Base-by-base conservation (phyloP, 768 basidiomycete species). In the Symmetrospora coprosmae region DNA sequence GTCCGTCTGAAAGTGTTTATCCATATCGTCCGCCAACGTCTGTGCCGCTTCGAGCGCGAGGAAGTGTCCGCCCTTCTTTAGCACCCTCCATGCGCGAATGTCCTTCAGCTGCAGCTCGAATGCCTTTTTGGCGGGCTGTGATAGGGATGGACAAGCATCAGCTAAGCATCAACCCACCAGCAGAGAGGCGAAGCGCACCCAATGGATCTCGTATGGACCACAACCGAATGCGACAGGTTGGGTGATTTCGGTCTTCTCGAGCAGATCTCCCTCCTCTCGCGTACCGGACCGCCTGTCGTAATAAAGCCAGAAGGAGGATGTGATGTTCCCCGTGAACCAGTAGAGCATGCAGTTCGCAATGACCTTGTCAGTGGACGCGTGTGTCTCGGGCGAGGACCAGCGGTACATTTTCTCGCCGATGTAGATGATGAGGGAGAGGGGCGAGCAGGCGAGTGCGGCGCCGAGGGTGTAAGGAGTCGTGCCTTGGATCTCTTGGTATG, bases 361-460 rank as follows among this genome's bases (percentile, higher is more conserved):
- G 31, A 63, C 43, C 17, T 39, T 41, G 23, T 58, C 55, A 17
- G 43, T 27, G n/a, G 60, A 43, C 14, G 60, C 39, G n/a, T 58
- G 59, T 9, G 60, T 62, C 23, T 40, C 14, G 13, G 61, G 61
- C 2, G 61, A 60, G 11, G 41, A 46, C 61, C 61, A 63, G 19
- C 61, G 60, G 46, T 63, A 63, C 13, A 63, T 35, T 30, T 63
- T 63, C 34, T 63, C 61, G 28, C 25, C 60, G 17, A 63, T 63
- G 35, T 63, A 63, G 6, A 50, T 40, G 25, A 63, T 27, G 16
- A 61, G 31, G 6, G 61, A 37, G 13, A 63, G 27, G 13, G 61
- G 61, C 11, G 55, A 61, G 31, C 25, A 21, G 19, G 59, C 17
- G 2, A 63, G 41, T 7, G 62, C 61, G 14, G 43, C 59, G 3